Evolutionary conservation across 2,329 filamentous ascomycete genomes (phyloP).

Genomic region (Cercospora citrullina): DNA sequence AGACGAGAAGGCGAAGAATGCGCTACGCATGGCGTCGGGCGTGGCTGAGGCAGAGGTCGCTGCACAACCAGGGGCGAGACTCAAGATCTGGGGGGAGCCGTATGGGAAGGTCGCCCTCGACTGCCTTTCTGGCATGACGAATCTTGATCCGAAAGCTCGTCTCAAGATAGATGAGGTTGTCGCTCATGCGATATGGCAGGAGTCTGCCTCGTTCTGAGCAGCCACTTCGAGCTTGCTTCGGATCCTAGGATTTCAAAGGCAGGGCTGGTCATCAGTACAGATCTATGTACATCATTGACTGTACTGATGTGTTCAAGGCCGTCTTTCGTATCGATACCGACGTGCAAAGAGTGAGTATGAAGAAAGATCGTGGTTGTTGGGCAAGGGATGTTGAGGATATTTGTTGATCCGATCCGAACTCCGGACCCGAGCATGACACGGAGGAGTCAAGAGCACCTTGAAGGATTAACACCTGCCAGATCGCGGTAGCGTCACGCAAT

Average conservation of each 20-base stretch:
- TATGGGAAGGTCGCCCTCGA: too few species aligned
- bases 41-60: conserved; percentile 34
- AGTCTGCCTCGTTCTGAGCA: not conserved
- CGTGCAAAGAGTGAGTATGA: too few species aligned
- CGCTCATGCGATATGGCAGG: conserved; percentile 37
- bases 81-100: conserved; percentile 20
- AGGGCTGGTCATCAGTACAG: too few species aligned
- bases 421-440: not conserved
- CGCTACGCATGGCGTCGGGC: conserved; percentile 32
- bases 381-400: too few species aligned
- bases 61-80: conserved; percentile 36
- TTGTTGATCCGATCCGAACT: not conserved
- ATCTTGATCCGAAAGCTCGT: conserved; percentile 38
- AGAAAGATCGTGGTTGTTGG: too few species aligned
- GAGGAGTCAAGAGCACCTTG: not conserved
- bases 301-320: too few species aligned
- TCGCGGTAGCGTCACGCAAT: not conserved
- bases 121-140: conserved; percentile 34
- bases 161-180: conserved; percentile 40
- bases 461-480: not conserved
- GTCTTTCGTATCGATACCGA: too few species aligned
- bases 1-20: conserved; percentile 34
- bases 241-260: too few species aligned
- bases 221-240: too few species aligned
- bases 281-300: too few species aligned